A percentile compares a stretch with the other conserved stretches of the same genome.
These are phyloP conservation scores for Tympanopsis confertula DNA, from an alignment of 2,329 filamentous ascomycete genomes.

Conservation along the genomic window DNA sequence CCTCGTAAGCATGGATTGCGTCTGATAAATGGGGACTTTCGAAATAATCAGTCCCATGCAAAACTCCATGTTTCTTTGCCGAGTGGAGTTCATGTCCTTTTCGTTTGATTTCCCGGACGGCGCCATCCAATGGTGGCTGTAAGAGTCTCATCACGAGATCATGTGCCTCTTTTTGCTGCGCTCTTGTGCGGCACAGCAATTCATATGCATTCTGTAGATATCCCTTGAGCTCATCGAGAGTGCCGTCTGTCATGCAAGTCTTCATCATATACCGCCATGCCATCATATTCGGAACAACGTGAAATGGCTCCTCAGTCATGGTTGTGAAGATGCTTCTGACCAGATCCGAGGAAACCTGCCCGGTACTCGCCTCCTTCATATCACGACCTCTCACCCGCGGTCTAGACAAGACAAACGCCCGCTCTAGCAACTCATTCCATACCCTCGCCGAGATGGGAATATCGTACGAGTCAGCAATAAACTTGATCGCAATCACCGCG, in stretches of 20 bases:
- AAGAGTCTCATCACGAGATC: neutral
- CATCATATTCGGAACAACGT: neutral
- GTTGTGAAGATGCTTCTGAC: neutral
- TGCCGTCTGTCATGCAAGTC: neutral
- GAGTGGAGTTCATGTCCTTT: too few relatives aligned
- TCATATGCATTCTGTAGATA: neutral
- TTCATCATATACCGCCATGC: too few relatives aligned
- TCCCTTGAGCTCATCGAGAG: neutral
- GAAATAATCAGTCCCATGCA: neutral
- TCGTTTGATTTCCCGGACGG: too few relatives aligned
- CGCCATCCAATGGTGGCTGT: neutral
- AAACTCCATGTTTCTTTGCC: neutral
- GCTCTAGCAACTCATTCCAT: conserved; percentile 36
- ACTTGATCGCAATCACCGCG: conserved; percentile 32
- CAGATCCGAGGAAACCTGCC: neutral
- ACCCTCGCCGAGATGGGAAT: conserved; percentile 25
- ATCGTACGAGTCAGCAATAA: conserved; percentile 32
- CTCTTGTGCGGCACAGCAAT: neutral
- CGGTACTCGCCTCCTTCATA: neutral
- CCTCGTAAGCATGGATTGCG: neutral
- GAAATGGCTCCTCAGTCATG: neutral
- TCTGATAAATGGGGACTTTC: neutral
- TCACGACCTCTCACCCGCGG: conserved; percentile 11
- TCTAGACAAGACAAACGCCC: conserved; percentile 31
- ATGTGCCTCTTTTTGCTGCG: neutral